Base-by-base conservation (phyloP, 352 stramenopile genomes). In the Globisporangium uncinulatum region DNA sequence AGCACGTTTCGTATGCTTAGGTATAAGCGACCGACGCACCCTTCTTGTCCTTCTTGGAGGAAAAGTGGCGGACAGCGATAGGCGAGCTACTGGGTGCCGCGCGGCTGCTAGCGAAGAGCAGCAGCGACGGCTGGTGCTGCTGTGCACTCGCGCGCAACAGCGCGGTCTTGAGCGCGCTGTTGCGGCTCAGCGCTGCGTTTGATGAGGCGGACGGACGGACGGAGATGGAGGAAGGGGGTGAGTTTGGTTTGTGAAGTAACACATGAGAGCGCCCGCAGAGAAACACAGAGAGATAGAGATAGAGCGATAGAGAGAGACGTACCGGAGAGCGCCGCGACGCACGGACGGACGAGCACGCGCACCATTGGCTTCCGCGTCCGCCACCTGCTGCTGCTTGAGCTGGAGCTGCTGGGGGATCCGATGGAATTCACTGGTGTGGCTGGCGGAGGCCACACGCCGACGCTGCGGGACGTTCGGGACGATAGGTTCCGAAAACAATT, bases 341-440 rank as follows among this genome's bases (percentile, higher is more conserved):
- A 87, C 73, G 79, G 79, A 70, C 79, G 79, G 57, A 89, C 73
- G 70, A 73, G 83, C 65, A 87, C 79, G 69, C 76, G 76, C 72
- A 89, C 70, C 79, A 89, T 89, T 32, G 64, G 61, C 10, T 39
- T 42, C 42, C 41, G 20, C 24, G n/a, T 34, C 43, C 42, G 20
- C 13, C 34, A n/a, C 17, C 44, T 55, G 45, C 50, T 55, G 34
- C 32, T 17, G 9, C 39, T 56, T 31, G 51, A 48, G 41, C 41
- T 44, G 39, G 14, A 20, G 14, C 13, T 44, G 41, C 15, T 20
- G 13, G 14, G 41, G 41, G 34, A 39, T 39, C 34, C 5, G 34
- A 39, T 39, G 34, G 34, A 39, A 39, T 39, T 39, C 34, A 39
- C 34, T 39, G 34, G 34, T 39, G 34, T 39, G 34, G 34, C 34